Evolutionary conservation across 2,329 filamentous ascomycete species (phyloP).

Genomic region (Penicillium polonicum): DNA sequence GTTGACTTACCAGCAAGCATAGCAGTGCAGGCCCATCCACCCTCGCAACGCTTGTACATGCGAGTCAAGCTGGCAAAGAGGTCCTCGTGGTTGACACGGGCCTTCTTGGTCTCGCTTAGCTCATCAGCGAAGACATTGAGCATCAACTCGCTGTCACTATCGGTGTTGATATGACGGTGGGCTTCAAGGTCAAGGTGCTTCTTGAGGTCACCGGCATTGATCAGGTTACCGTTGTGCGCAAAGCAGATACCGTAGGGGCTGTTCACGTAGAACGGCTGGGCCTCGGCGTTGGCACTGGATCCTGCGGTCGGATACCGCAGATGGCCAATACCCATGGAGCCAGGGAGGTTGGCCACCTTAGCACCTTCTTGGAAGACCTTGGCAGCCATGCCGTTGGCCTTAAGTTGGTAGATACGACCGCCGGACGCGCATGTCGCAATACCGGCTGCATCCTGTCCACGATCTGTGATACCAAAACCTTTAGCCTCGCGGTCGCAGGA

Average conservation of each 20-base stretch:
- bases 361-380: slow-evolving; percentile 81
- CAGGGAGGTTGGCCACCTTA: slow-evolving; percentile 70
- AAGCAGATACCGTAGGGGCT: slow-evolving; percentile 78
- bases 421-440: slow-evolving; percentile 73
- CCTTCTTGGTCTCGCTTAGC: slow-evolving; percentile 76
- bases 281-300: slow-evolving; percentile 78
- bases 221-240: slow-evolving; percentile 84
- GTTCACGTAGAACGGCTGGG: slow-evolving; percentile 92
- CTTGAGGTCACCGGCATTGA: slow-evolving; percentile 71
- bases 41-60: slow-evolving; percentile 71
- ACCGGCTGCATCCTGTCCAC: slow-evolving; percentile 85
- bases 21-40: slow-evolving; percentile 75
- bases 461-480: slow-evolving; percentile 44
- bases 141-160: slow-evolving; percentile 83
- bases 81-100: slow-evolving; percentile 74
- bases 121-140: slow-evolving; percentile 85
- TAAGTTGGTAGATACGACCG: slow-evolving; percentile 82
- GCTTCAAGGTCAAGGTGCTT: slow-evolving; percentile 73
- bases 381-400: slow-evolving; percentile 83
- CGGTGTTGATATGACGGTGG: slow-evolving; percentile 84
- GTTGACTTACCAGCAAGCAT: slow-evolving; percentile 66
- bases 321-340: slow-evolving; percentile 84
- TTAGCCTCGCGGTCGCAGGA: slow-evolving; percentile 23
- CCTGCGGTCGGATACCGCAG: slow-evolving; percentile 87
- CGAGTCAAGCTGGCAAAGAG: slow-evolving; percentile 69